Evolutionary conservation across 495 filamentous ascomycete genomes (phyloP).

Genomic region (Hypoxylon lienhwacheense): DNA sequence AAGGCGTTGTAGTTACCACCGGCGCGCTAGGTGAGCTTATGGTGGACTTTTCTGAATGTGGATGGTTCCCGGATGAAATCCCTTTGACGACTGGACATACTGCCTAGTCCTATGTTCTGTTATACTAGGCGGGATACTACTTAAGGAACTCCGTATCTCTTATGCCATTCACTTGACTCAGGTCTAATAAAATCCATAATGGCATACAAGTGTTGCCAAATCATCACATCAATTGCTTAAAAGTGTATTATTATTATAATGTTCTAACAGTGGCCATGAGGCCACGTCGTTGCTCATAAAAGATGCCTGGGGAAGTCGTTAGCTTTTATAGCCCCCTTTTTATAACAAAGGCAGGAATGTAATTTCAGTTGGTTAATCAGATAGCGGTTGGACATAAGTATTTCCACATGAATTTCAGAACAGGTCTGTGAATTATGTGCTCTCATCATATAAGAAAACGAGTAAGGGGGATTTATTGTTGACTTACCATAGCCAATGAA

Average conservation of each 20-base stretch:
- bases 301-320: too few relatives aligned
- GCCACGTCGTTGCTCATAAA: too few relatives aligned
- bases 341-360: background rate
- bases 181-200: too few relatives aligned
- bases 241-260: too few relatives aligned
- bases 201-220: too few relatives aligned
- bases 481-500: slow-evolving; percentile 37
- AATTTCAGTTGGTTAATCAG: slow-evolving; percentile 52
- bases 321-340: too few relatives aligned
- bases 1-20: slow-evolving; percentile 68
- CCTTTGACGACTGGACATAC: slow-evolving; percentile 53
- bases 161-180: too few relatives aligned
- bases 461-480: slow-evolving; percentile 18
- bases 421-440: slow-evolving; percentile 77
- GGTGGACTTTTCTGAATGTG: slow-evolving; percentile 66
- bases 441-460: slow-evolving; percentile 60
- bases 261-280: too few relatives aligned
- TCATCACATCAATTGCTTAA: too few relatives aligned
- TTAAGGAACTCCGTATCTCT: too few relatives aligned
- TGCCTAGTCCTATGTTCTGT: too few relatives aligned
- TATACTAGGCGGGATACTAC: too few relatives aligned
- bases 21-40: slow-evolving; percentile 70
- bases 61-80: slow-evolving; percentile 72
- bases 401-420: slow-evolving; percentile 69
- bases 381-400: slow-evolving; percentile 77